phyloP scores from a whole-genome alignment of 176 grass and related monocot species.

The Carex kokanica region DNA sequence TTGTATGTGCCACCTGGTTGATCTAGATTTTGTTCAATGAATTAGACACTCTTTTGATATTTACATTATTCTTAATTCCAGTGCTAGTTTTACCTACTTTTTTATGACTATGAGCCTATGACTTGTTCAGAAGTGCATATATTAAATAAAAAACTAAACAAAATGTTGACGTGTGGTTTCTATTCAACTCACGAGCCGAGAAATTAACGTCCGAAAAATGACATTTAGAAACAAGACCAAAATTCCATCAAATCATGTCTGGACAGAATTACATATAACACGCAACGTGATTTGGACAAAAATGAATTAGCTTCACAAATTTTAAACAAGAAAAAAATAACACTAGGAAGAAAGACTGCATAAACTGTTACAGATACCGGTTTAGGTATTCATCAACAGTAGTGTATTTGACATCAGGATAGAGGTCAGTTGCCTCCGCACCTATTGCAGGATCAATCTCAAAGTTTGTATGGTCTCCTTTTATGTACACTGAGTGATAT shows the following conservation, averaged over 20 bases:
- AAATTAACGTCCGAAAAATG: not conserved
- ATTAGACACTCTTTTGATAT: not conserved
- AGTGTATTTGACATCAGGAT: conserved; percentile 46
- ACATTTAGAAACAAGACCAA: not conserved
- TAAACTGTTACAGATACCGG: conserved; percentile 5
- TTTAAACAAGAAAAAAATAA: not conserved
- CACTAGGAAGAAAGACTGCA: not conserved
- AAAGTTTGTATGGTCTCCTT: conserved; percentile 48
- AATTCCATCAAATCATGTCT: not conserved
- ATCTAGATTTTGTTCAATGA: not conserved
- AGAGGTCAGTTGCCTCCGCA: conserved; percentile 49
- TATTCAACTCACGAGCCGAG: not conserved
- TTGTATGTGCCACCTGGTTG: not conserved
- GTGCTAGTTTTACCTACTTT: not conserved
- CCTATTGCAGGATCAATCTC: conserved; percentile 37
- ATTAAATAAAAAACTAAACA: not conserved
- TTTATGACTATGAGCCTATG: not conserved
- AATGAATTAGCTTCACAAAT: not conserved
- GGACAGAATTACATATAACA: not conserved
- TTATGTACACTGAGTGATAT: conserved; percentile 33
- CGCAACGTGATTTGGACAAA: not conserved
- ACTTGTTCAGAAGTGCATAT: not conserved
- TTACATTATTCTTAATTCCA: not conserved
- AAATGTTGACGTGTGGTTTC: not conserved
- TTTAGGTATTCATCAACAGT: conserved; percentile 45